A percentile compares a stretch with the other conserved stretches of the same genome.
Conservation (phyloP, 495 filamentous ascomycete genomes). For the Thermochaetoides thermophila region DNA sequence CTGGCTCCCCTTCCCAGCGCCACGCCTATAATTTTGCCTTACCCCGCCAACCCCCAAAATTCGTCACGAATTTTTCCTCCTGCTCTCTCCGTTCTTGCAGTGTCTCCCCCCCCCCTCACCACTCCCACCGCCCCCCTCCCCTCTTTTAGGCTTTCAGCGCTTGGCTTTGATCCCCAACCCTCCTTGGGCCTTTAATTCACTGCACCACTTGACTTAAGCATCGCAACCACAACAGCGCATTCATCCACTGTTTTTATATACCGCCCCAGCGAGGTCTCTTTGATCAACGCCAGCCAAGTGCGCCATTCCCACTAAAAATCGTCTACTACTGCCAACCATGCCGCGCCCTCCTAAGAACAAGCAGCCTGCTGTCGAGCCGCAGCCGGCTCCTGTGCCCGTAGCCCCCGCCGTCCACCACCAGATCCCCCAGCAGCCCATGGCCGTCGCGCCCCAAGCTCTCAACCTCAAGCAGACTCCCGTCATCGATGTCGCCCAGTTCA, state of each 20-base stretch:
- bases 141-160: too few species aligned
- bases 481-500: slow-evolving; percentile 34
- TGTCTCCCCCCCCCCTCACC: too few species aligned
- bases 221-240: slow-evolving; percentile 12
- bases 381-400: slow-evolving; percentile 20
- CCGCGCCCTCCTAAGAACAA: slow-evolving; percentile 26
- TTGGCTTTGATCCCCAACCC: too few species aligned
- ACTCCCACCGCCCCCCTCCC: too few species aligned
- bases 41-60: slow-evolving; percentile 19
- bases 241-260: slow-evolving; percentile 10
- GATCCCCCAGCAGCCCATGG: slow-evolving; percentile 4
- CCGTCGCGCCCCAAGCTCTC: neutral
- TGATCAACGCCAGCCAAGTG: slow-evolving; percentile 7
- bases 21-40: slow-evolving; percentile 20
- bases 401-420: too few species aligned
- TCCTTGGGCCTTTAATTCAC: too few species aligned
- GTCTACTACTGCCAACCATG: slow-evolving; percentile 11
- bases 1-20: slow-evolving; percentile 10
- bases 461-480: slow-evolving; percentile 19
- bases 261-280: too few species aligned
- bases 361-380: slow-evolving; percentile 1
- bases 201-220: too few species aligned
- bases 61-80: slow-evolving; percentile 19
- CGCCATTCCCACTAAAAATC: slow-evolving; percentile 6
- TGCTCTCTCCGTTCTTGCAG: slow-evolving; percentile 22